Base-by-base conservation (phyloP, 1,139 yeast genomes). In the Debaryomyces coudertii region DNA sequence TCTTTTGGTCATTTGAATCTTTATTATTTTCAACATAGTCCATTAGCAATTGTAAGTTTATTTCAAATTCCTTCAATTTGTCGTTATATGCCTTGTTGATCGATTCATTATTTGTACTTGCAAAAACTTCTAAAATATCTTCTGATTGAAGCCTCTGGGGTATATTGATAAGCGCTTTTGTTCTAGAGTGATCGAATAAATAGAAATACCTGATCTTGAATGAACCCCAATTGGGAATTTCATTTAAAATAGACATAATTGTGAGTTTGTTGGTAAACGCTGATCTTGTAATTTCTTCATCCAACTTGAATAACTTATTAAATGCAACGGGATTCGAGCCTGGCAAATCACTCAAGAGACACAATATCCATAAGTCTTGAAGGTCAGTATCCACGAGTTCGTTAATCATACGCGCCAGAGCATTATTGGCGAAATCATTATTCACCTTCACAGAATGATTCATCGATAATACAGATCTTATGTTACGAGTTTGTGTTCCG, bases 321-420 rank as follows among this genome's bases (percentile, higher is more conserved):
- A 62, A 45, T 4, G 44, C 20, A 14, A 16, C 7, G 11, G 22
- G 20, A 12, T 44, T 45, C 2, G 22, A 15, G 22, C 50, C 51
- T 4, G 57, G 35, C 1, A 51, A 46, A 14, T 64, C 69, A 23
- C 44, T 41, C 39, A 71, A 54, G 11, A 74, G 55, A 28, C 71
- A 54, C 47, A 67, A 50, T 15, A 68, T 53, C 73, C 77, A 77
- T 11, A 68, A 55, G 49, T 78, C 82, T 48, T 63, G 67, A n/a
- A 77, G 55, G 25, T 63, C 55, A 2, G 61, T 53, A 46, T 76
- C 80, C 2, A 77, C 49, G 36, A 70, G 54, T 20, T 69, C 64
- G 44, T 65, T 65, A 12, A 66, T 52, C 44, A 74, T 50, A 9
- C 53, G 38, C 22, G 59, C 59, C 34, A 55, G 54, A 2, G 54